Percentiles rank a stretch among this genome's conserved stretches.
Evolutionary conservation across 2,329 filamentous ascomycete genomes (phyloP).

Genomic region (Aspergillus clavatus): DNA sequence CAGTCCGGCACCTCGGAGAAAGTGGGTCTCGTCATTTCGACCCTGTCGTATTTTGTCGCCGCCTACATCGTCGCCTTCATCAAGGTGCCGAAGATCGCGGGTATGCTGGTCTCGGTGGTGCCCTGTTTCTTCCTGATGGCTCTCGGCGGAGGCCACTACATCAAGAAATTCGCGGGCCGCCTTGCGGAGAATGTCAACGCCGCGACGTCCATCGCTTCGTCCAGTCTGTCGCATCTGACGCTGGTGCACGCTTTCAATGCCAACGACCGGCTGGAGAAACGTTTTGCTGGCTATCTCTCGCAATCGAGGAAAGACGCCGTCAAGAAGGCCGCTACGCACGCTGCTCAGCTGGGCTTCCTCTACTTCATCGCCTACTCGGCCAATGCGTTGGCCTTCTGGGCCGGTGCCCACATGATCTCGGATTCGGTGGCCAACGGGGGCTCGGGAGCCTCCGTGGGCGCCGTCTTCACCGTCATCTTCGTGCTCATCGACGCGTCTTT

Average conservation of each 20-base stretch:
- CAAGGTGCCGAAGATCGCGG: slow-evolving; percentile 58
- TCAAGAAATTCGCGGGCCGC: slow-evolving; percentile 44
- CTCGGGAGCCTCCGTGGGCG: slow-evolving; percentile 27
- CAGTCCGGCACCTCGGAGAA: slow-evolving; percentile 67
- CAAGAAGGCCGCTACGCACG: slow-evolving; percentile 54
- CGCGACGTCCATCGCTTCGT: slow-evolving; percentile 59
- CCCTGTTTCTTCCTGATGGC: slow-evolving; percentile 59
- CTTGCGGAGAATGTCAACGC: slow-evolving; percentile 51
- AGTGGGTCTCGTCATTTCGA: slow-evolving; percentile 60
- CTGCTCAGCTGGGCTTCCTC: slow-evolving; percentile 54
- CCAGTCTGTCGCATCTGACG: slow-evolving; percentile 55
- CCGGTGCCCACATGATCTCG: slow-evolving; percentile 55
- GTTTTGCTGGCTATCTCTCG: slow-evolving; percentile 51
- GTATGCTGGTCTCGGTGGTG: slow-evolving; percentile 59
- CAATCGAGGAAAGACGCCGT: slow-evolving; percentile 49
- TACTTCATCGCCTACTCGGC: slow-evolving; percentile 65
- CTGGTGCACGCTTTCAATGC: slow-evolving; percentile 62
- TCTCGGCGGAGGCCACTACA: slow-evolving; percentile 50
- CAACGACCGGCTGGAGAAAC: slow-evolving; percentile 53
- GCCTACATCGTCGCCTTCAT: slow-evolving; percentile 64
- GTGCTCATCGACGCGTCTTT: slow-evolving; percentile 36
- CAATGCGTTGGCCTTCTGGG: slow-evolving; percentile 64
- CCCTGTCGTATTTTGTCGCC: slow-evolving; percentile 61
- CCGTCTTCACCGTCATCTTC: slow-evolving; percentile 37
- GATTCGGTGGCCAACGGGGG: slow-evolving; percentile 19